Conservation (phyloP, 2,329 filamentous ascomycete species). For the Lachnellula willkommii region DNA sequence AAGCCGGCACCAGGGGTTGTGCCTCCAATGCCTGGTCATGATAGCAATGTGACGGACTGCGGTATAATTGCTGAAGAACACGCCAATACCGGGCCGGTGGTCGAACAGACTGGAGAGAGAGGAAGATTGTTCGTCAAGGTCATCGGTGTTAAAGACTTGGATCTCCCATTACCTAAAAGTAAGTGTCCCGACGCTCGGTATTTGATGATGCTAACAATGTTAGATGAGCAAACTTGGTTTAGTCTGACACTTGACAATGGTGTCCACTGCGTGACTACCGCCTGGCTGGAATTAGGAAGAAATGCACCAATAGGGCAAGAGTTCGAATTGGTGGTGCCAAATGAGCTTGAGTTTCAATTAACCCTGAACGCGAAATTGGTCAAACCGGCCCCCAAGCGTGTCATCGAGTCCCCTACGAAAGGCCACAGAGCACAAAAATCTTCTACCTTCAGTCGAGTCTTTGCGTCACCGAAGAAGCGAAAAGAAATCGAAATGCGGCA, state of each 20-base stretch:
- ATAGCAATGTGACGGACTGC: conserved; percentile 64
- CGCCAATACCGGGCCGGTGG: conserved; percentile 44
- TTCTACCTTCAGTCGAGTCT: conserved; percentile 85
- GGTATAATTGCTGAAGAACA: conserved; percentile 58
- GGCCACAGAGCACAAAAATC: conserved; percentile 63
- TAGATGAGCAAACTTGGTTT: conserved; percentile 88
- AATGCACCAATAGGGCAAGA: conserved; percentile 95
- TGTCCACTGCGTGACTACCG: conserved; percentile 93
- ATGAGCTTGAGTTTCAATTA: conserved; percentile 97
- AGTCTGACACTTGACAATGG: conserved; percentile 97
- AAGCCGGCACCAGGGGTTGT: conserved; percentile 48
- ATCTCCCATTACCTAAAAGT: conserved; percentile 87
- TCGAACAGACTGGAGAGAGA: conserved; percentile 77
- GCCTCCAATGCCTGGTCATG: conserved; percentile 81
- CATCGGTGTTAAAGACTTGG: conserved; percentile 93
- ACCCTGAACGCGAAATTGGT: conserved; percentile 94
- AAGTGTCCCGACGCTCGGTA: conserved; percentile 36
- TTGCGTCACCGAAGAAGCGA: conserved; percentile 92
- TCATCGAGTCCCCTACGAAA: conserved; percentile 57
- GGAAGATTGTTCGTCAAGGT: conserved; percentile 96
- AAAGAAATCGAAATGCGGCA: conserved; percentile 86
- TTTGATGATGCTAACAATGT: conserved; percentile 13
- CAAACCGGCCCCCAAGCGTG: conserved; percentile 60
- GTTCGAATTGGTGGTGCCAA: conserved; percentile 93
- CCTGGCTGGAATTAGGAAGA: conserved; percentile 86